Base-by-base conservation (phyloP, 2,329 filamentous ascomycete genomes). In the Fulvia fulva region DNA sequence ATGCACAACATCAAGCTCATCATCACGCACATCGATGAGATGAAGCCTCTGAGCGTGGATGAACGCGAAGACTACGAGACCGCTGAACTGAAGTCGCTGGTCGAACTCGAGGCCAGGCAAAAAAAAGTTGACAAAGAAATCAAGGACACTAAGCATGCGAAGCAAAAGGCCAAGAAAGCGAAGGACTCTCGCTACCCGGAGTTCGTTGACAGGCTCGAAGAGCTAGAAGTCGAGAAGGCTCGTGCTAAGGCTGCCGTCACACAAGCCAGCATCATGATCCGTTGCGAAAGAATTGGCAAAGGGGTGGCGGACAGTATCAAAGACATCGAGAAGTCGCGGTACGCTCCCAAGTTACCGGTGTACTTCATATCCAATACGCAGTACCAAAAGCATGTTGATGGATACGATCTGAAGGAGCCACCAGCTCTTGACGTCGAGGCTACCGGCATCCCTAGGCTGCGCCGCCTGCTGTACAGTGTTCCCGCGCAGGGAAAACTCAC, bases 371-470 rank as follows among this genome's bases (percentile, higher is more conserved):
- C 63, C 1, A 64, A 63, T 19, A 58, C 41, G 12, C 55, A 60
- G 14, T 67, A 67, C 51, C 58, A 60, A 44, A 58, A 64, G 55
- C 60, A 67, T 49, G 16, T 63, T 12, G 19, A 47, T 11, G 54
- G 51, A 21, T 58, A 55, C 47, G 47, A 61, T 12, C 30, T 8
- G 4, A 54, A 19, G 1, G 45, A 63, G 3, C 61, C 55, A 5
- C 61, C 65, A 5, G 22, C 41, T 8, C 56, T 66, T 1, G 59
- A 63, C 44, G 19, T 60, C 7, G 45, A 60, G 25, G 61, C 53
- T 3, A 67, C 64, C n/a, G 64, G 63, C 2, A 59, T 67, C 26
- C 66, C 65, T 3, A 51, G 11, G 7, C 28, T 68, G 7, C 57
- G 53, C 9, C 56, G 53, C 6, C 11, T 54, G n/a, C 61, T 68